A percentile compares a stretch with the other conserved stretches of the same genome.
These are phyloP conservation scores for Berberis thunbergii DNA, from an alignment of 164 flowering plant species.

Conservation along the genomic window DNA sequence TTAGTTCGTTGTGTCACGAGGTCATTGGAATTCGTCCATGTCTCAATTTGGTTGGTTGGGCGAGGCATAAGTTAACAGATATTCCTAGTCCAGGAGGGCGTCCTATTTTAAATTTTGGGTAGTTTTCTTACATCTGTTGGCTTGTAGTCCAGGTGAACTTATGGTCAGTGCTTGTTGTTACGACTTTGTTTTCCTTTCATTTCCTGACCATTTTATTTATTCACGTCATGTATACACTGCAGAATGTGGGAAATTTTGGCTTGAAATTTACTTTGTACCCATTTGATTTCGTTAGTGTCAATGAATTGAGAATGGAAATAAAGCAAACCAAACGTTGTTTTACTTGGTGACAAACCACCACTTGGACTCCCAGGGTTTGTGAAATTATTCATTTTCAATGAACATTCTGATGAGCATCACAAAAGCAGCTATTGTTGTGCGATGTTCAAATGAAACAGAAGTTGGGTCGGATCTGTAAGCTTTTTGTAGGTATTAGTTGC, in stretches of 20 bases:
- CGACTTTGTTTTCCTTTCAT: neutral
- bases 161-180: neutral
- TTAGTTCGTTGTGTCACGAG: constrained; percentile 3
- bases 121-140: neutral
- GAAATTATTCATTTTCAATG: too few species aligned
- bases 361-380: too few species aligned
- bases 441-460: too few species aligned
- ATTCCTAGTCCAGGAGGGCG: neutral
- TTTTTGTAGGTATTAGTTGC: too few species aligned
- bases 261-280: neutral
- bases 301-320: neutral
- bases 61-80: too few species aligned
- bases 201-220: neutral
- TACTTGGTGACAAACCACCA: too few species aligned
- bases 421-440: too few species aligned
- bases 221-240: neutral
- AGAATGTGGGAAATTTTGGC: neutral
- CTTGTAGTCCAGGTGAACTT: neutral
- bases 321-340: neutral
- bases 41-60: too few species aligned
- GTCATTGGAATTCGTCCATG: neutral
- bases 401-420: too few species aligned
- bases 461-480: too few species aligned
- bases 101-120: neutral
- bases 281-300: neutral